phyloP scores from a whole-genome alignment of 345 rosid species.

The Gossypium raimondii region DNA sequence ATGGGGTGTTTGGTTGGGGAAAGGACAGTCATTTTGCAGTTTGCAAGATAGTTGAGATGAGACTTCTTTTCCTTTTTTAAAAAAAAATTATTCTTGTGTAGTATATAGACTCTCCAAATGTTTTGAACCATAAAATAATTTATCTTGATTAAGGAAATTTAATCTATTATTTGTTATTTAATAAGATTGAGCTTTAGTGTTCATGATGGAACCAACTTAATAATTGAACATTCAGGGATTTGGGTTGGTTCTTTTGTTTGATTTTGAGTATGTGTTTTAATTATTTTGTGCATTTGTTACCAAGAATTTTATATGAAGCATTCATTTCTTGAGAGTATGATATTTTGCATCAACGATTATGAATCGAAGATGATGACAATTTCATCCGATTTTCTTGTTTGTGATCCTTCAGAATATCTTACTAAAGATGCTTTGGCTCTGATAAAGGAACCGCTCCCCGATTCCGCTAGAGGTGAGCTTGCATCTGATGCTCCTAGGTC shows the following conservation, averaged over 20 bases:
- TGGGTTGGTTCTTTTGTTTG: background rate
- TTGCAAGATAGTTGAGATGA: conserved; percentile 88
- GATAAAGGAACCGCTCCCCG: conserved; percentile 65
- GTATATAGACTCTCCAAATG: background rate
- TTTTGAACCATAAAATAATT: background rate
- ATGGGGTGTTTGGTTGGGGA: conserved; percentile 74
- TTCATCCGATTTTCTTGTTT: conserved; percentile 10
- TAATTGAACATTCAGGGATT: background rate
- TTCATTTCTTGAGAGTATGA: background rate
- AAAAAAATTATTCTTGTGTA: background rate
- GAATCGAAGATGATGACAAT: conserved; percentile 10
- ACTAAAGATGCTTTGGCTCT: conserved; percentile 61
- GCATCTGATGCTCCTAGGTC: conserved; percentile 87
- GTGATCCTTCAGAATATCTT: conserved; percentile 42
- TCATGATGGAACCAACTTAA: background rate
- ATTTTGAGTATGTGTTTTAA: background rate
- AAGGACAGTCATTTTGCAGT: conserved; percentile 68
- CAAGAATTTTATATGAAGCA: conserved; percentile 5
- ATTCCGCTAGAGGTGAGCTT: conserved; percentile 75
- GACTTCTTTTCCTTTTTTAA: background rate
- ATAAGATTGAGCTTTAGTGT: background rate
- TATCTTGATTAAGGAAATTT: background rate
- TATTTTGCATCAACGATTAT: background rate
- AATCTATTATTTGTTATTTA: background rate
- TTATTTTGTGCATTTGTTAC: background rate